Evolutionary conservation across 176 grass and related monocot species (phyloP).

Genomic region (Ensete ventricosum): DNA sequence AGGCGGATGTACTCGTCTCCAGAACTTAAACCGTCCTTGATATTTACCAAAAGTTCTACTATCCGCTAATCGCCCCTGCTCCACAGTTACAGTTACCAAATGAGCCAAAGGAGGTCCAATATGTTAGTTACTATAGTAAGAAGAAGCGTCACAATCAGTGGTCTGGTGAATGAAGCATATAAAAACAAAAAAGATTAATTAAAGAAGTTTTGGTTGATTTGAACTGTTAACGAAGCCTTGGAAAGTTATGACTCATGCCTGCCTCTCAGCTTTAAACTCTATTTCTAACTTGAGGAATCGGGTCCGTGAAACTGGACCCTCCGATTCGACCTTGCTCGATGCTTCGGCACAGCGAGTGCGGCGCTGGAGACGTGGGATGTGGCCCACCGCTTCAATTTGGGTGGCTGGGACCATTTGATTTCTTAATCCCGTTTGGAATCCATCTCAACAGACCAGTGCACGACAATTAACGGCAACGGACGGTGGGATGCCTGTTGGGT

Average conservation of each 20-base stretch:
- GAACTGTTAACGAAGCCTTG: too few relatives aligned
- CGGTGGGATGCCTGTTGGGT: neutral
- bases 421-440: neutral
- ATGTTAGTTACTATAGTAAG: too few relatives aligned
- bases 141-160: too few relatives aligned
- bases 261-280: too few relatives aligned
- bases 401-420: neutral
- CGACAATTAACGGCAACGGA: neutral
- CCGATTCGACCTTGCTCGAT: too few relatives aligned
- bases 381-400: neutral
- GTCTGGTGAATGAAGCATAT: neutral
- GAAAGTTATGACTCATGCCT: too few relatives aligned
- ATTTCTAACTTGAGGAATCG: too few relatives aligned
- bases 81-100: neutral
- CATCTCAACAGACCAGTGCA: neutral
- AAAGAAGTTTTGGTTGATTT: too few relatives aligned
- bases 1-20: neutral
- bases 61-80: neutral
- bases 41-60: neutral
- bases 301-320: too few relatives aligned
- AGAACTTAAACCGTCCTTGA: neutral
- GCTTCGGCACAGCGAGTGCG: too few relatives aligned
- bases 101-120: neutral
- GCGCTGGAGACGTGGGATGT: too few relatives aligned
- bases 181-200: too few relatives aligned